These are phyloP conservation scores for Fagus sylvatica DNA, from an alignment of 306 rosid species.

Conservation along the genomic window DNA sequence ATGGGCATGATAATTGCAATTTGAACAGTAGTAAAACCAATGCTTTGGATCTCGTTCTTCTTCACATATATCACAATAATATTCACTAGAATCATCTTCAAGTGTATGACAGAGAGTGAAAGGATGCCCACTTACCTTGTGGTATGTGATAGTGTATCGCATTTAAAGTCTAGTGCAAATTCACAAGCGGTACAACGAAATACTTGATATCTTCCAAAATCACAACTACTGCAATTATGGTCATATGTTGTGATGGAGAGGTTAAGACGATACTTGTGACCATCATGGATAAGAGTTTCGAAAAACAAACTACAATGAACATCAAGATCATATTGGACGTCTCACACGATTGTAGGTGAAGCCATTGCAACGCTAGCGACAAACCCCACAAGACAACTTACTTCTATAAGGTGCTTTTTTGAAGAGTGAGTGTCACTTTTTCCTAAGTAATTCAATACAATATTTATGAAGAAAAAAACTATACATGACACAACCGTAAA, in stretches of 20 bases:
- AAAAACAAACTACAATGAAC: neutral
- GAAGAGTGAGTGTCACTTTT: too few relatives aligned
- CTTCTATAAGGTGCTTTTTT: too few relatives aligned
- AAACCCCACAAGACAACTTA: neutral
- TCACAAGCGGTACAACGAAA: neutral
- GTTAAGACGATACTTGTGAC: neutral
- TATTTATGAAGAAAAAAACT: too few relatives aligned
- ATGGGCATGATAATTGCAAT: too few relatives aligned
- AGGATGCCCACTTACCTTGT: neutral
- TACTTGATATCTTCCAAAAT: neutral
- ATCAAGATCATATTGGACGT: neutral
- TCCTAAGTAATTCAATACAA: too few relatives aligned
- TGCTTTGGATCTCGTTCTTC: too few relatives aligned
- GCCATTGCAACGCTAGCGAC: neutral
- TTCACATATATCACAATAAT: neutral
- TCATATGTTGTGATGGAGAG: neutral
- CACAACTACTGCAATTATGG: neutral
- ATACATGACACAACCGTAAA: too few relatives aligned
- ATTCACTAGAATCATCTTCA: neutral
- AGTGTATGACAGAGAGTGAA: neutral
- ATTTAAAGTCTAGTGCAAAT: neutral
- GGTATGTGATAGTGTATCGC: neutral
- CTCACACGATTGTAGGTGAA: neutral
- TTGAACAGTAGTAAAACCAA: too few relatives aligned
- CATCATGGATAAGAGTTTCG: neutral